A percentile compares a stretch with the other conserved stretches of the same genome.
Conservation (phyloP, 2,329 filamentous ascomycete species). For the Calonectria pseudoreteaudii region DNA sequence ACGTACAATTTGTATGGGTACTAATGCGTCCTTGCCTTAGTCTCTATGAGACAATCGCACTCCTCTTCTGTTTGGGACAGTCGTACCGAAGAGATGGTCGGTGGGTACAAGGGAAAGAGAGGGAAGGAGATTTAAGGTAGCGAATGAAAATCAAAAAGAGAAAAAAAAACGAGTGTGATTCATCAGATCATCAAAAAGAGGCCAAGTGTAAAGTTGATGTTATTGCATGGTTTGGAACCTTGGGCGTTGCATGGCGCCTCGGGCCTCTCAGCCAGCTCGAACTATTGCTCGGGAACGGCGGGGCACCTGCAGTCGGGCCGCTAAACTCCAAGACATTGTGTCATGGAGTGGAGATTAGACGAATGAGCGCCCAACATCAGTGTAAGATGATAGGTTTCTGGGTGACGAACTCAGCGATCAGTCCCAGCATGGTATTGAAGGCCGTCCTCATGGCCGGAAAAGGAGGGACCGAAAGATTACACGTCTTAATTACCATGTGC, state of each 20-base stretch:
- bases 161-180: not conserved
- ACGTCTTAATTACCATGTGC: not conserved
- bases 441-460: not conserved
- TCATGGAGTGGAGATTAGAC: conserved; percentile 1
- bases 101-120: not conserved
- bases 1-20: not conserved
- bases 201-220: not conserved
- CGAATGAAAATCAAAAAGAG: not conserved
- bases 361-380: not conserved
- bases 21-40: not conserved
- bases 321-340: conserved; percentile 6
- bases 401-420: not conserved
- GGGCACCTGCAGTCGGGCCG: conserved; percentile 21
- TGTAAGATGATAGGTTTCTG: conserved; percentile 13
- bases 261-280: conserved; percentile 34
- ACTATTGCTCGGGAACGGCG: conserved; percentile 3
- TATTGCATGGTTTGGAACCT: conserved; percentile 4
- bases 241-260: conserved; percentile 28
- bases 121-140: not conserved
- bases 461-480: not conserved
- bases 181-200: not conserved
- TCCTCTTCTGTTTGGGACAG: not conserved
- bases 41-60: not conserved
- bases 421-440: not conserved
- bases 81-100: not conserved